Evolutionary conservation across 1,284 basidiomycete genomes (phyloP).

Genomic region (Fomitiporia mediterranea): DNA sequence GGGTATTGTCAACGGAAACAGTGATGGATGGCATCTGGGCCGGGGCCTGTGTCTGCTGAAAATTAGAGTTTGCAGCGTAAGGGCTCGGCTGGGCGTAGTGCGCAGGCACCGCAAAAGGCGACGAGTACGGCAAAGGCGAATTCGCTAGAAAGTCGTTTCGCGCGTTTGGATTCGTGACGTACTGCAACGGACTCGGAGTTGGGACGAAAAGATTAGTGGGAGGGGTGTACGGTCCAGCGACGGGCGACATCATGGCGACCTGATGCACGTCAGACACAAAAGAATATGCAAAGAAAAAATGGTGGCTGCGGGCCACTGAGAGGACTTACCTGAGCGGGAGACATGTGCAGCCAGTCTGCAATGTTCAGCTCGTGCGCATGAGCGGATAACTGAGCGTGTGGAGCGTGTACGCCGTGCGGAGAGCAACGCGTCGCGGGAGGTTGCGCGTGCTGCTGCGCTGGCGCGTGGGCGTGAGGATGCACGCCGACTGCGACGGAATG

Average conservation of each 20-base stretch:
- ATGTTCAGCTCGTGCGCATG: constrained; percentile 12
- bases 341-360: constrained; percentile 17
- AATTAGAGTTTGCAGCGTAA: not conserved
- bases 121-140: constrained; percentile 8
- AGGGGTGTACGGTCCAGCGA: constrained; percentile 6
- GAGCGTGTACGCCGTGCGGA: not conserved
- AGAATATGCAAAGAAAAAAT: not conserved
- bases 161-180: not conserved
- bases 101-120: not conserved
- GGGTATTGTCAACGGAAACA: not conserved
- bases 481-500: constrained; percentile 1
- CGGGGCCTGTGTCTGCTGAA: not conserved
- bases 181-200: constrained; percentile 4
- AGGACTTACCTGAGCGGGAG: constrained; percentile 15
- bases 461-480: constrained; percentile 6
- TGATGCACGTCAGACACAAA: not conserved
- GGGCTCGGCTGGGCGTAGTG: not conserved
- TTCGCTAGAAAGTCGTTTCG: constrained; percentile 10
- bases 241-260: constrained; percentile 18
- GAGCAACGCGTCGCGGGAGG: not conserved
- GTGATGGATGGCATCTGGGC: constrained; percentile 1
- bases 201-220: constrained; percentile 4
- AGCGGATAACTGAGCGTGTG: not conserved
- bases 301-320: not conserved
- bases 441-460: constrained; percentile 13